These are phyloP conservation scores for Neonectria ditissima DNA, from an alignment of 2,329 filamentous ascomycete genomes.

Conservation along the genomic window DNA sequence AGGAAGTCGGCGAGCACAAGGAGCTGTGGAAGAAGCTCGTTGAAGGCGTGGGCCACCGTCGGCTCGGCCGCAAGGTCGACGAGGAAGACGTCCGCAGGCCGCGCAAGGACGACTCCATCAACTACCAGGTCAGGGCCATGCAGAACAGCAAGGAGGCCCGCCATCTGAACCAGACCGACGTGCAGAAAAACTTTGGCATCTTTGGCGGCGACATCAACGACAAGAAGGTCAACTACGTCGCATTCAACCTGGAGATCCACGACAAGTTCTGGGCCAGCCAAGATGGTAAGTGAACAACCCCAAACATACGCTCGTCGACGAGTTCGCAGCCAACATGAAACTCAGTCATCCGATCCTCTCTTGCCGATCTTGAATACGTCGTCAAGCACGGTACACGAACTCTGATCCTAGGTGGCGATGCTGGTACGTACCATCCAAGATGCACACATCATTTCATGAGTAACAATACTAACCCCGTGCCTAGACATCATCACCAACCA, in stretches of 20 bases:
- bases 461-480: neutral
- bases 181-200: conserved; percentile 3
- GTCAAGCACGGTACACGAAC: neutral
- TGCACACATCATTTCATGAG: neutral
- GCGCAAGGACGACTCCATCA: neutral
- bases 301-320: neutral
- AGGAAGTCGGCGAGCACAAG: conserved; percentile 1
- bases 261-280: conserved; percentile 6
- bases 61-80: neutral
- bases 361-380: neutral
- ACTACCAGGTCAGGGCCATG: neutral
- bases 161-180: neutral
- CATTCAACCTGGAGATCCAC: neutral
- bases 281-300: conserved; percentile 7
- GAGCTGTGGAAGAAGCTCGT: conserved; percentile 11
- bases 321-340: neutral
- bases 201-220: conserved; percentile 5
- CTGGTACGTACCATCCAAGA: conserved; percentile 2
- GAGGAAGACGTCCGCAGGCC: neutral
- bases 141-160: too few species aligned
- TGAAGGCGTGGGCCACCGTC: neutral
- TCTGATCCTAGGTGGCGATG: conserved; percentile 15
- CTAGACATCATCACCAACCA: conserved; percentile 18
- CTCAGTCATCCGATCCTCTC: conserved; percentile 18
- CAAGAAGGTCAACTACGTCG: neutral